phyloP scores from a whole-genome alignment of 1,284 basidiomycete species.

The Phellopilus nigrolimitatus region DNA sequence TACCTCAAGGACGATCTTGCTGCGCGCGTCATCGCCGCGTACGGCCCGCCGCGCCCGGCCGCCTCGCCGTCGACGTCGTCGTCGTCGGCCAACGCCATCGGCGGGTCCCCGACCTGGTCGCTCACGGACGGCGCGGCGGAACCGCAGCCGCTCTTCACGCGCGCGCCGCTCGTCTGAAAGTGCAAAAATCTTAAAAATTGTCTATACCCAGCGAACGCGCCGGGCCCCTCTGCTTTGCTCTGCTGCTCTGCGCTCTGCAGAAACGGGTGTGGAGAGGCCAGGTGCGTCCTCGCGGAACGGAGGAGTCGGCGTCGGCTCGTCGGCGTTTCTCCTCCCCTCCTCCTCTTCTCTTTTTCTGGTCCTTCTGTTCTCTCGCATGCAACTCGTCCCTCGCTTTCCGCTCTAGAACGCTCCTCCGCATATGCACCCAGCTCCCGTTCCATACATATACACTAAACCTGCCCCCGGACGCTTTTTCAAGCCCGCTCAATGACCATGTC shows the following conservation, averaged over 20 bases:
- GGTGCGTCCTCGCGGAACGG: background rate
- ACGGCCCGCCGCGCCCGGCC: background rate
- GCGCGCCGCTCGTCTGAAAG: background rate
- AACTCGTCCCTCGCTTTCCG: background rate
- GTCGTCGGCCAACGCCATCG: background rate
- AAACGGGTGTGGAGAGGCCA: background rate
- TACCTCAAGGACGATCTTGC: slow-evolving; percentile 40
- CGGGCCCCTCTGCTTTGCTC: background rate
- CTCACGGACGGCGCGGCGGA: background rate
- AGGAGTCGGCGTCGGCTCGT: background rate
- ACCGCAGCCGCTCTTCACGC: background rate
- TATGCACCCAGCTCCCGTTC: background rate
- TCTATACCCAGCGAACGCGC: background rate
- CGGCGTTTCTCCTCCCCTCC: background rate
- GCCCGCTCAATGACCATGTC: background rate
- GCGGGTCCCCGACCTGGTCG: background rate
- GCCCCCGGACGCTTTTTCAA: background rate
- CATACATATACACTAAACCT: background rate
- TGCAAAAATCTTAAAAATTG: background rate
- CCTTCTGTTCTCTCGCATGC: no score
- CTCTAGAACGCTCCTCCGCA: background rate
- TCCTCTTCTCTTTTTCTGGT: background rate
- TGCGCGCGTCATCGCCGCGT: slow-evolving; percentile 21
- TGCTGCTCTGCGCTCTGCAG: background rate
- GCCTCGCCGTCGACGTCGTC: background rate